Conservation (phyloP, 1,284 basidiomycete species). For the Coniferiporia weirii region DNA sequence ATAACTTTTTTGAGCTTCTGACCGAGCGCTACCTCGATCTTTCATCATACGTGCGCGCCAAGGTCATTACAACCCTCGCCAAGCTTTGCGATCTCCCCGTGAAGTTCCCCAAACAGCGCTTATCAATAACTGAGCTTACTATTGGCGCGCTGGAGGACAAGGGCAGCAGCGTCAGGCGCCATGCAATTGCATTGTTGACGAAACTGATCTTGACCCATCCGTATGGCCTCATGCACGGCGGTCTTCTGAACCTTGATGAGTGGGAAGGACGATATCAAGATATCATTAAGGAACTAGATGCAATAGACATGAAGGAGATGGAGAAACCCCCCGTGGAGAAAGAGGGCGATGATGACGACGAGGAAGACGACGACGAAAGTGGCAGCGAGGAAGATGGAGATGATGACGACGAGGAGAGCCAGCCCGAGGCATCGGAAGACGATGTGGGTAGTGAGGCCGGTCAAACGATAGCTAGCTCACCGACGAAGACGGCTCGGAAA, state of each 20-base stretch:
- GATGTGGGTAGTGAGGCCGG: slow-evolving; percentile 16
- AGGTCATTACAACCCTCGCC: slow-evolving; percentile 75
- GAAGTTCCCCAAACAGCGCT: slow-evolving; percentile 86
- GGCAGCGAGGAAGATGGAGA: slow-evolving; percentile 34
- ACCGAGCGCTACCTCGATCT: slow-evolving; percentile 86
- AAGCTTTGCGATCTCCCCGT: slow-evolving; percentile 69
- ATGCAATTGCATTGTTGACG: slow-evolving; percentile 74
- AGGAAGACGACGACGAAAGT: slow-evolving; percentile 33
- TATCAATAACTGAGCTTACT: slow-evolving; percentile 71
- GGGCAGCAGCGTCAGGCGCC: slow-evolving; percentile 81
- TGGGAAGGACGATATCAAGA: slow-evolving; percentile 71
- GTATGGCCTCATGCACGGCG: slow-evolving; percentile 82
- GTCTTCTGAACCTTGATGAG: slow-evolving; percentile 65
- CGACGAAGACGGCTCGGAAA: slow-evolving; percentile 15
- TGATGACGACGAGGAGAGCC: slow-evolving; percentile 25
- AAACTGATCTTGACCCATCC: slow-evolving; percentile 87
- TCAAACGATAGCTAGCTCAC: slow-evolving; percentile 15
- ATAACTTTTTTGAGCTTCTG: slow-evolving; percentile 78
- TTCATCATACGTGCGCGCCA: slow-evolving; percentile 88
- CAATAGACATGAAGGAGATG: slow-evolving; percentile 53
- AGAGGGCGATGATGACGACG: slow-evolving; percentile 42
- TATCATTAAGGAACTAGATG: slow-evolving; percentile 49
- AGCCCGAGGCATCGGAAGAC: slow-evolving; percentile 21
- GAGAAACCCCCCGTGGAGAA: slow-evolving; percentile 52
- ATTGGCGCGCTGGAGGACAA: slow-evolving; percentile 88